These are phyloP conservation scores for Dactylis glomerata DNA, from an alignment of 176 grass and related monocot species.

Conservation along the genomic window DNA sequence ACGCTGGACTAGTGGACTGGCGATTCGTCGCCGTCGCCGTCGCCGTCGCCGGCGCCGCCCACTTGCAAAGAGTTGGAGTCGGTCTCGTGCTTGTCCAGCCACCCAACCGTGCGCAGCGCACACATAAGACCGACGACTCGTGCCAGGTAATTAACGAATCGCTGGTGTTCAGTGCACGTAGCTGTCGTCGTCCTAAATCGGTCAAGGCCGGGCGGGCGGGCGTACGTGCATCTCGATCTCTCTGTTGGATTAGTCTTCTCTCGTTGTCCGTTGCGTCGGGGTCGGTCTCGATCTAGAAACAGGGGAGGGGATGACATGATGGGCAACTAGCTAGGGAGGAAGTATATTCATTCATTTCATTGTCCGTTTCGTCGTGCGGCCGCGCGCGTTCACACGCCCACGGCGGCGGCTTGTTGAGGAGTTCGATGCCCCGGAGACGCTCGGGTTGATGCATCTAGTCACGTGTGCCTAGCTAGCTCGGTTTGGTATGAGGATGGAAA, in stretches of 20 bases:
- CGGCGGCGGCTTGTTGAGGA: background rate
- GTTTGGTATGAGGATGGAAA: background rate
- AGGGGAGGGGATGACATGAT: background rate
- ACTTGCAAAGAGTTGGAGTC: background rate
- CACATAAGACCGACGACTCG: background rate
- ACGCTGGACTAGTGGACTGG: background rate
- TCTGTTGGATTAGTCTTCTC: background rate
- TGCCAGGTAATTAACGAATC: background rate
- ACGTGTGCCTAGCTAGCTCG: background rate
- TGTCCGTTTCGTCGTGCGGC: background rate
- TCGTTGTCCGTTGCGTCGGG: background rate
- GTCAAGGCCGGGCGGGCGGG: background rate
- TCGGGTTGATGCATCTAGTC: background rate
- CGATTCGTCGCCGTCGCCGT: background rate
- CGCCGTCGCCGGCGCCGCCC: background rate
- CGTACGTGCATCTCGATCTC: background rate
- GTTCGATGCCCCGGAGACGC: background rate
- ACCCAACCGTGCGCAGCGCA: background rate
- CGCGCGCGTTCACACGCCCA: background rate
- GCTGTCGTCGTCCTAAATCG: background rate
- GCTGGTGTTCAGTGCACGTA: background rate
- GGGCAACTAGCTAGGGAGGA: background rate
- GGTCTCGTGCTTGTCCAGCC: background rate
- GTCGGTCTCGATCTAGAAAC: background rate
- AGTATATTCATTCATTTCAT: background rate